Evolutionary conservation across 225 moss, liverwort and hornwort species (phyloP).

Genomic region (Pseudoscleropodium purum): DNA sequence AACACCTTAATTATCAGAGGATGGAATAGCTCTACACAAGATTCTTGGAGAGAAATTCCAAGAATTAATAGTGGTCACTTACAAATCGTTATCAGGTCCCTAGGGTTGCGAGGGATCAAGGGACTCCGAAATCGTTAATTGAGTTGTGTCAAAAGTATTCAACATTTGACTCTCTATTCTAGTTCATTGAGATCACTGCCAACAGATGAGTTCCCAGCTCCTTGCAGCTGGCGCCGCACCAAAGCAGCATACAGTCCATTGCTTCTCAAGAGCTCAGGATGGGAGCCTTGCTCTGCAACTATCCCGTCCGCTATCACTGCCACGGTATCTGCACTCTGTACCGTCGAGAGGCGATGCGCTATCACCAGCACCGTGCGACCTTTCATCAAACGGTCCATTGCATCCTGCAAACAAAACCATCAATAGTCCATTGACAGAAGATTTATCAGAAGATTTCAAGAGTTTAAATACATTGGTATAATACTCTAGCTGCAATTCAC

Average conservation of each 20-base stretch:
- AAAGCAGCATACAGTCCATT: slow-evolving; percentile 76
- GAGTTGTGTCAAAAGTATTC: not conserved
- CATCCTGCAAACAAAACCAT: slow-evolving; percentile 46
- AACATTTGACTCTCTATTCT: not conserved
- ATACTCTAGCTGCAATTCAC: not conserved
- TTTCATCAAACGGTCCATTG: slow-evolving; percentile 95
- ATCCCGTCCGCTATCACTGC: slow-evolving; percentile 79
- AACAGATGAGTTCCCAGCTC: slow-evolving; percentile 58
- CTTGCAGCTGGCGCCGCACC: slow-evolving; percentile 92
- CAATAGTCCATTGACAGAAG: not conserved
- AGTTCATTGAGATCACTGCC: slow-evolving; percentile 14
- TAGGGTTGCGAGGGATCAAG: no score
- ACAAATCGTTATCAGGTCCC: not conserved
- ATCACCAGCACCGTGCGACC: slow-evolving; percentile 93
- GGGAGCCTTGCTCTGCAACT: slow-evolving; percentile 84
- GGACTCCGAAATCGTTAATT: not conserved
- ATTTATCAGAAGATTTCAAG: not conserved
- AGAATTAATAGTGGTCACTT: not conserved
- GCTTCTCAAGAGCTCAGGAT: slow-evolving; percentile 56
- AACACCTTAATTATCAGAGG: not conserved
- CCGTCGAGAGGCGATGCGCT: slow-evolving; percentile 71
- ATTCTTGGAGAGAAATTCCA: not conserved
- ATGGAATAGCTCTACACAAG: not conserved
- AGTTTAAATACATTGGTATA: no score
- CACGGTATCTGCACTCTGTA: slow-evolving; percentile 84